Conservation (phyloP, 2,329 filamentous ascomycete species). For the Fusarium nematophilum region DNA sequence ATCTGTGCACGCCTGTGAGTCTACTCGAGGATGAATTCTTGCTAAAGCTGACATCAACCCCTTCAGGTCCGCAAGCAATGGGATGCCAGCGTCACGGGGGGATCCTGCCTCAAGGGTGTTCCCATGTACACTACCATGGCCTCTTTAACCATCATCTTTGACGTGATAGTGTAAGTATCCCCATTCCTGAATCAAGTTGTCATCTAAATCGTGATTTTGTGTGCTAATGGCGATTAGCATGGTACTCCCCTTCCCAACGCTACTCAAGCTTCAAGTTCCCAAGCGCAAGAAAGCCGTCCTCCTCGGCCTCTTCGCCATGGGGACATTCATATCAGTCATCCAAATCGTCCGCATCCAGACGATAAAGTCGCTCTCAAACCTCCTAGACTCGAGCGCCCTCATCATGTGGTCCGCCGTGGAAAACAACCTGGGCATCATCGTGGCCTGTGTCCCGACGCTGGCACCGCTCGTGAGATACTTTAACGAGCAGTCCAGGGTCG, state of each 20-base stretch:
- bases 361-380: conserved; percentile 56
- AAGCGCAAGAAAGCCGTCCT: conserved; percentile 56
- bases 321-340: conserved; percentile 62
- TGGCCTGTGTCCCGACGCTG: conserved; percentile 56
- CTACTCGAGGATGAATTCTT: background rate
- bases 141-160: conserved; percentile 55
- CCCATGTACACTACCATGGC: conserved; percentile 58
- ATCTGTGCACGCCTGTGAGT: conserved; percentile 50
- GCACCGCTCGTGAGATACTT: conserved; percentile 54
- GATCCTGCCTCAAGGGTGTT: conserved; percentile 53
- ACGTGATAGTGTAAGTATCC: conserved; percentile 52
- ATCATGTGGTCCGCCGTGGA: conserved; percentile 61
- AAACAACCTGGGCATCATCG: conserved; percentile 56
- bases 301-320: conserved; percentile 57
- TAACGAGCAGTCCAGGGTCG: conserved; percentile 42
- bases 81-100: conserved; percentile 50
- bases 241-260: conserved; percentile 54
- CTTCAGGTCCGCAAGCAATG: conserved; percentile 51
- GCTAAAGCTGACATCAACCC: background rate
- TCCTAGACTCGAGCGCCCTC: conserved; percentile 55
- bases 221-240: conserved; percentile 44
- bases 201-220: rapidly evolving
- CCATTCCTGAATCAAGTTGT: background rate
- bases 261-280: conserved; percentile 52
- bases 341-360: conserved; percentile 63